phyloP scores from a whole-genome alignment of 208 protist species.

The Trypanosoma cruzi region DNA sequence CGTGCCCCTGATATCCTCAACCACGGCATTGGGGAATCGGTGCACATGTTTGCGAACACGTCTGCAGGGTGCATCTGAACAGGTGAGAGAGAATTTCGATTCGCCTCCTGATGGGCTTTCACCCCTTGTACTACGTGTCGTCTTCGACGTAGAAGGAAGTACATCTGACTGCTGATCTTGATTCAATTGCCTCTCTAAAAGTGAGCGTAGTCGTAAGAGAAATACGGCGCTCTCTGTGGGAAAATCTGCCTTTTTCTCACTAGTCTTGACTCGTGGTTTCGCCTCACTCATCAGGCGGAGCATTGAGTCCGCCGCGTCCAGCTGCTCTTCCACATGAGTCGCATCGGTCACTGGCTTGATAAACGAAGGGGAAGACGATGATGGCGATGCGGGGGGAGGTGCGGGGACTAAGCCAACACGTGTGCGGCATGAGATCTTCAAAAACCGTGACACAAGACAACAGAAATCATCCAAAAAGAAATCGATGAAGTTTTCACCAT shows the following conservation, averaged over 20 bases:
- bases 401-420: background rate
- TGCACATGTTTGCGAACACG: background rate
- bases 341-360: background rate
- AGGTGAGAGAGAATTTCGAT: background rate
- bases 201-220: constrained; percentile 1
- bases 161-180: background rate
- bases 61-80: background rate
- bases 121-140: background rate
- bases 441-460: constrained; percentile 5
- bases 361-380: background rate
- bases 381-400: background rate
- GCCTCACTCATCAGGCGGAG: constrained; percentile 1
- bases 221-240: constrained; percentile 15
- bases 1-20: background rate
- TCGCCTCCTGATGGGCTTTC: background rate
- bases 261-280: background rate
- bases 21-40: background rate
- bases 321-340: background rate
- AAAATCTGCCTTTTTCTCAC: constrained; percentile 5
- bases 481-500: constrained; percentile 1
- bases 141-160: background rate
- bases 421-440: background rate
- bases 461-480: constrained; percentile 13
- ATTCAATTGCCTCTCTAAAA: constrained; percentile 2
- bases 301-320: background rate